phyloP scores from a whole-genome alignment of 2,329 filamentous ascomycete genomes.

The Cytospora paraplurivora region DNA sequence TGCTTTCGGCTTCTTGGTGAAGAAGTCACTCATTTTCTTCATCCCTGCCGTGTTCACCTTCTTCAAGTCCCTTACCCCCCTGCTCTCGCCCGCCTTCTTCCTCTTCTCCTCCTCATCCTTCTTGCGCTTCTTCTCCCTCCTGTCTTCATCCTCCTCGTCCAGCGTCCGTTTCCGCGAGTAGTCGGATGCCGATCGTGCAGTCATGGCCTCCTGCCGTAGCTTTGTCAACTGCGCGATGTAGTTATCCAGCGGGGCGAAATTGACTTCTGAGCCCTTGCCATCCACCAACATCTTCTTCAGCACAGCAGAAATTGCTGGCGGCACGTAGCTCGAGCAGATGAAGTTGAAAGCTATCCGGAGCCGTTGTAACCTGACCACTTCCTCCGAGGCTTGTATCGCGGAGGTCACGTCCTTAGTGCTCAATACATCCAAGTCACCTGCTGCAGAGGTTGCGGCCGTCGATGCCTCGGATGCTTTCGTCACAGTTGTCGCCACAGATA shows the following conservation, averaged over 20 bases:
- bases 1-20: constrained; percentile 64
- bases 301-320: constrained; percentile 43
- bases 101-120: constrained; percentile 87
- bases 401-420: constrained; percentile 38
- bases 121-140: constrained; percentile 79
- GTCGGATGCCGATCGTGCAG: constrained; percentile 67
- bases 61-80: constrained; percentile 76
- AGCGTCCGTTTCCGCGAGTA: constrained; percentile 69
- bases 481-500: constrained; percentile 41
- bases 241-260: constrained; percentile 71
- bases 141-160: constrained; percentile 68
- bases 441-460: constrained; percentile 49
- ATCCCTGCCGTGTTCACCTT: constrained; percentile 92
- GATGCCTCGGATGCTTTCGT: constrained; percentile 45
- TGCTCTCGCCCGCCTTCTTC: constrained; percentile 74
- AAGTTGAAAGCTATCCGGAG: constrained; percentile 66
- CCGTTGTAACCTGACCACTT: constrained; percentile 62
- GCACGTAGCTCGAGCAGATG: constrained; percentile 63
- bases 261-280: constrained; percentile 40
- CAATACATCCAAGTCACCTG: constrained; percentile 35
- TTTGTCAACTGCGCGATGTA: constrained; percentile 69
- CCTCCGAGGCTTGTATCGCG: constrained; percentile 49
- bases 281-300: constrained; percentile 46
- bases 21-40: constrained; percentile 97
- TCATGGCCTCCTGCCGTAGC: constrained; percentile 70